Base-by-base conservation (phyloP, 1,284 basidiomycete genomes). In the Trichosporon coremiiforme region DNA sequence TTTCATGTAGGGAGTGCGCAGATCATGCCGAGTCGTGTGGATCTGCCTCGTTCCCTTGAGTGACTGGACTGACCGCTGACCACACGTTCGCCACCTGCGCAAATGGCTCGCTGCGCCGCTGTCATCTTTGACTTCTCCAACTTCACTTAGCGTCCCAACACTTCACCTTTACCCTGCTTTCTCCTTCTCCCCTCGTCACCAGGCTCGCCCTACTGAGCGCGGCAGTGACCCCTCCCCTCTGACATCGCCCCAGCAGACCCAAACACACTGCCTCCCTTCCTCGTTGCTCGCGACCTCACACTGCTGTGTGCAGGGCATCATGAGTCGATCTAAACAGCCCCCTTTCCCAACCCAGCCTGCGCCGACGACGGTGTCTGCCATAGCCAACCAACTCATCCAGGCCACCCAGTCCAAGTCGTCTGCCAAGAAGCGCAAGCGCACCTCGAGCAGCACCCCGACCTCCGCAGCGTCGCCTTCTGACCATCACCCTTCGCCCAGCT, bases 61-160 rank as follows among this genome's bases (percentile, higher is more conserved):
- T 47, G 45, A 47, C 17, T 47, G 45, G 20, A 53, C 50, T 53
- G 50, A 53, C 50, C 17, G 50, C 50, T 53, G 50, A 53, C 20
- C n/a, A 25, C 50, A 53, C 33, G 6, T 17, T 10, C 9, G 22
- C 41, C 20, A 22, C 50, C 8, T 53, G 50, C 20, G 20, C 17
- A 53, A 53, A 25, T 25, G 20, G 4, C 20, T 53, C 50, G 10
- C 50, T 20, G 50, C 50, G 50, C 50, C 50, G 50, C 50, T 25
- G 50, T 20, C 15, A 17, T 53, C 50, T 53, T 53, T 53, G 50
- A 53, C 50, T 53, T 17, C 20, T 53, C 50, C 22, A 20, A 53
- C 50, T 53, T 20, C 50, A 53, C 50, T 25, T 22, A 53, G 50
- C 22, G 50, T 53, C 50, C 20, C 7, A 20, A 53, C 50, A 2